Percentiles rank a stretch among this genome's conserved stretches.
Evolutionary conservation across 352 stramenopile genomes (phyloP).

Genomic region (Pythium pyrilobum): DNA sequence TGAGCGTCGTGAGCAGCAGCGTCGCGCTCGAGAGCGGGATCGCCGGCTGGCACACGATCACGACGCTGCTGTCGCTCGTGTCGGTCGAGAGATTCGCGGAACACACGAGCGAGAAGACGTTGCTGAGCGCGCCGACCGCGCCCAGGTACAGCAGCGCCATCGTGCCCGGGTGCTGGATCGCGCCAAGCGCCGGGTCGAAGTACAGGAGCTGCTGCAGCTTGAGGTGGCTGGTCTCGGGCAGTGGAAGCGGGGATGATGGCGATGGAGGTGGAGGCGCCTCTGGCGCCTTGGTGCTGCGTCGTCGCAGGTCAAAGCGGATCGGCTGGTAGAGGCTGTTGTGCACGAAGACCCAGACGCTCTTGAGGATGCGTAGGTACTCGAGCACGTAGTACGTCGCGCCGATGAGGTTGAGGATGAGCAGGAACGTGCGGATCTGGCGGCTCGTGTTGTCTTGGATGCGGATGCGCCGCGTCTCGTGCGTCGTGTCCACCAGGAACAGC

Average conservation of each 20-base stretch:
- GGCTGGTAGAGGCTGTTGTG: background rate
- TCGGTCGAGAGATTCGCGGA: conserved; percentile 19
- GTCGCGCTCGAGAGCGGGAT: conserved; percentile 27
- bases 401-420: conserved; percentile 31
- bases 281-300: background rate
- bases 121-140: conserved; percentile 32
- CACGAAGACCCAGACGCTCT: conserved; percentile 8
- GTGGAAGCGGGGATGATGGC: too few relatives aligned
- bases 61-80: conserved; percentile 21
- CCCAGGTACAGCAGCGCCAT: conserved; percentile 37
- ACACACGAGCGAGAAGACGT: conserved; percentile 37
- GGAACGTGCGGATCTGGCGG: conserved; percentile 95
- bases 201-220: background rate
- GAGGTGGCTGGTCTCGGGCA: too few relatives aligned
- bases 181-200: conserved; percentile 18
- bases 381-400: conserved; percentile 26
- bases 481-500: conserved; percentile 42
- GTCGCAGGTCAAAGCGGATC: background rate
- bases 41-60: conserved; percentile 27
- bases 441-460: conserved; percentile 83
- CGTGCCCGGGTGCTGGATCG: conserved; percentile 23
- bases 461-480: conserved; percentile 51
- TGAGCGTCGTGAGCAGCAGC: conserved; percentile 32
- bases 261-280: too few relatives aligned
- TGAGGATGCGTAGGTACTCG: conserved; percentile 27